Base-by-base conservation (phyloP, 345 rosid species). In the Mallotus nudiflorus region DNA sequence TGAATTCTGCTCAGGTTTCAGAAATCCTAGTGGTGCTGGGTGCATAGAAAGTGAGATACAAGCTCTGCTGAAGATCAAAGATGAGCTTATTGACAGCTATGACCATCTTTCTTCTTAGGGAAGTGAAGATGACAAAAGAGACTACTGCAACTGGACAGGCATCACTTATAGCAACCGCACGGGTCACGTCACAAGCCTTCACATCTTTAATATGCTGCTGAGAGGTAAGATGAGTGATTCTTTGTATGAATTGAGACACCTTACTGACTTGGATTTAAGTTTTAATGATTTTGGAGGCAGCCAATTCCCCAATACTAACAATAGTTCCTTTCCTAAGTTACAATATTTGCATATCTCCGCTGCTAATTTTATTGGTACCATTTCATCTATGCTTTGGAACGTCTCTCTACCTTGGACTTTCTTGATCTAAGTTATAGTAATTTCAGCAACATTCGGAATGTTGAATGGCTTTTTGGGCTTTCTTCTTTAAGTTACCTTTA, bases 131-230 rank as follows among this genome's bases (percentile, higher is more conserved):
- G 37, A 45, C 13, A 33, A 45, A 19, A 6, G 63, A 6, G 55
- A 74, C 16, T 67, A 72, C 45, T 73, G 77, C 42, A 25, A 39
- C 12, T 73, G 77, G 77, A 28, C 1, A 12, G 72, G 77, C 9
- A 61, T 74, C 10, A 25, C 22, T 11, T 74, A 72, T 50, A 40
- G 57, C 53, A n/a, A n/a, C n/a, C n/a, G n/a, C n/a, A n/a, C n/a
- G n/a, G n/a, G n/a, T n/a, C n/a, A n/a, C n/a, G n/a, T n/a, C n/a
- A n/a, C n/a, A n/a, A n/a, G n/a, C n/a, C n/a, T n/a, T n/a, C n/a
- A n/a, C n/a, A n/a, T n/a, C n/a, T n/a, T n/a, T n/a, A n/a, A n/a
- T n/a, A n/a, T n/a, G n/a, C n/a, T n/a, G 0, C 18, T 45, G 18
- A 45, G 39, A 44, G 65, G 72, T 16, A 27, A 24, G 18, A 20